A percentile compares a stretch with the other conserved stretches of the same genome.
Conservation (phyloP, 192 early-diverging fungal genomes). For the Podila epigama region DNA sequence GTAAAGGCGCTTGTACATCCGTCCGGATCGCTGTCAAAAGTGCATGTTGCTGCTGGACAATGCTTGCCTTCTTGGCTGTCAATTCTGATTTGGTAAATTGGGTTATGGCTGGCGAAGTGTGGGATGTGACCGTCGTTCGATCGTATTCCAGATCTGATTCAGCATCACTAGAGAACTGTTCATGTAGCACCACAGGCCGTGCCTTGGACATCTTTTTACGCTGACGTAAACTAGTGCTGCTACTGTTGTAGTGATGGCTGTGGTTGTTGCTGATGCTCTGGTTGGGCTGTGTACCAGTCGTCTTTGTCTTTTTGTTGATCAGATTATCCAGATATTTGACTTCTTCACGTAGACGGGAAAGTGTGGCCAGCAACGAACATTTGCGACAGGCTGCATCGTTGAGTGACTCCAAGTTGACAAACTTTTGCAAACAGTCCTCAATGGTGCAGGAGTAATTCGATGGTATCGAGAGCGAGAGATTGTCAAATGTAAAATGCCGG, state of each 20-base stretch:
- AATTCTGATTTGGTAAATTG: constrained; percentile 5
- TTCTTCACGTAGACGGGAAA: constrained; percentile 38
- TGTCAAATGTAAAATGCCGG: constrained; percentile 85
- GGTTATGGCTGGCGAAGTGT: too few species aligned
- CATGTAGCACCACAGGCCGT: neutral
- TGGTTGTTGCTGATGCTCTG: too few species aligned
- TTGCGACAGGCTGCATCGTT: constrained; percentile 71
- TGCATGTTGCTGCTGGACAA: constrained; percentile 15
- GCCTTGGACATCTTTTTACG: neutral
- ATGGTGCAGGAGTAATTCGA: constrained; percentile 54
- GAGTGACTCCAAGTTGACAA: constrained; percentile 67
- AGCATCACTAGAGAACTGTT: neutral
- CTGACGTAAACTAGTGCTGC: neutral
- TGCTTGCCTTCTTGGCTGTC: constrained; percentile 11
- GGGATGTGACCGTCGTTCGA: neutral
- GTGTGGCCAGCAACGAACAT: constrained; percentile 65
- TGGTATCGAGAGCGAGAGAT: constrained; percentile 76
- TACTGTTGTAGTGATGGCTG: too few species aligned
- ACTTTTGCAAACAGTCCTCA: constrained; percentile 60
- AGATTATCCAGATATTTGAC: constrained; percentile 33
- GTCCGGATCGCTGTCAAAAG: constrained; percentile 52
- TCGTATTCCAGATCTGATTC: neutral
- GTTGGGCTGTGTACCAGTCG: too few species aligned
- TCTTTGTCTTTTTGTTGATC: neutral
- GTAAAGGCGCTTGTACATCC: constrained; percentile 54